These are phyloP conservation scores for Tricholoma sp. DNA, from an alignment of 768 basidiomycete genomes.

Conservation along the genomic window DNA sequence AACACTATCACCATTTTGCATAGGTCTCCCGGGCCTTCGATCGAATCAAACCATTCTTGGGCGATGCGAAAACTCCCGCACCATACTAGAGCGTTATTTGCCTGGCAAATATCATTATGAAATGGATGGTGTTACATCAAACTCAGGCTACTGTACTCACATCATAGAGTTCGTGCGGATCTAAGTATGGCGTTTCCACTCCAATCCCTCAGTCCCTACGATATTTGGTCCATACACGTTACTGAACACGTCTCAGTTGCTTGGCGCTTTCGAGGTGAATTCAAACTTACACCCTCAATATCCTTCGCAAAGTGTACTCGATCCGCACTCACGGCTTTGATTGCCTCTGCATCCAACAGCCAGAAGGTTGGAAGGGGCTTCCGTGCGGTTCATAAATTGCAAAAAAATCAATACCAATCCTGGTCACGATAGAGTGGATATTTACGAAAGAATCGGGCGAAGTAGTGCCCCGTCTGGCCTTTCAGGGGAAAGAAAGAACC, in stretches of 20 bases:
- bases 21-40: slow-evolving; percentile 18
- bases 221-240: slow-evolving; percentile 45
- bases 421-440: background rate
- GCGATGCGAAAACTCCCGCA: slow-evolving; percentile 34
- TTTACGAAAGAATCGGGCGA: slow-evolving; percentile 32
- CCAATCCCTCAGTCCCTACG: slow-evolving; percentile 34
- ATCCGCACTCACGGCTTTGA: slow-evolving; percentile 30
- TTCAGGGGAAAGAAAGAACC: slow-evolving; percentile 31
- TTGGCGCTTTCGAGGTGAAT: background rate
- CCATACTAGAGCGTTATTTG: slow-evolving; percentile 47
- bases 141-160: slow-evolving; percentile 15
- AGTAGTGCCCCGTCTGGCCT: slow-evolving; percentile 28
- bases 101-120: slow-evolving; percentile 20
- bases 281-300: slow-evolving; percentile 22
- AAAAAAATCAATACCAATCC: background rate
- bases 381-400: slow-evolving; percentile 35
- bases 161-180: slow-evolving; percentile 37
- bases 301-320: slow-evolving; percentile 37
- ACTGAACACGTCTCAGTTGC: slow-evolving; percentile 14
- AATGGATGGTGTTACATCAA: too few species aligned
- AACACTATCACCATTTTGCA: slow-evolving; percentile 4
- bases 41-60: slow-evolving; percentile 36
- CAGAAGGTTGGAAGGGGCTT: slow-evolving; percentile 31
- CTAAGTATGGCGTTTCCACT: slow-evolving; percentile 50
- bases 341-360: slow-evolving; percentile 39